Percentiles rank a stretch among this genome's conserved stretches.
These are phyloP conservation scores for Prunus yedoensis DNA, from an alignment of 331 rosid genomes.

Conservation along the genomic window DNA sequence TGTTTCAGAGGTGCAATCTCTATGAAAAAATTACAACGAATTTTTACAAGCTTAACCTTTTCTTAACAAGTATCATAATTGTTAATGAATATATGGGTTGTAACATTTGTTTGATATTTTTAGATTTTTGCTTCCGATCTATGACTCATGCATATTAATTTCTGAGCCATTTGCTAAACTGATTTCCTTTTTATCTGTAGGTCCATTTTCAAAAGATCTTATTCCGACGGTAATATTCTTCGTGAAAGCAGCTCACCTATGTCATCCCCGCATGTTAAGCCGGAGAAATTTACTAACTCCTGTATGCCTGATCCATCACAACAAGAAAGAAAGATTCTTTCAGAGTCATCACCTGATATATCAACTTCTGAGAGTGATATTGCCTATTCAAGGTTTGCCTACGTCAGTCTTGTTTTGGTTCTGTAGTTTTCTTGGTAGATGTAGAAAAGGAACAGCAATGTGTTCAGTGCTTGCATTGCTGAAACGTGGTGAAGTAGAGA, in stretches of 20 bases:
- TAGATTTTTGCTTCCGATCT: background rate
- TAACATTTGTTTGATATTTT: background rate
- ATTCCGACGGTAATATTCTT: conserved; percentile 87
- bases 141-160: background rate
- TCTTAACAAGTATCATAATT: background rate
- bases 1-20: background rate
- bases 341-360: conserved; percentile 86
- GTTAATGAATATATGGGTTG: background rate
- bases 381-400: conserved; percentile 72
- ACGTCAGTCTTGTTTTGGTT: background rate
- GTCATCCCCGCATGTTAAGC: conserved; percentile 50
- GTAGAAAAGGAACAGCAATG: background rate
- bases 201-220: conserved; percentile 66
- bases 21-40: background rate
- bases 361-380: conserved; percentile 68
- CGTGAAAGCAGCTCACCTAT: conserved; percentile 52
- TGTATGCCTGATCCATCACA: conserved; percentile 42
- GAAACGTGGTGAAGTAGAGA: background rate
- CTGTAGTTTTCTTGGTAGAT: conserved; percentile 1
- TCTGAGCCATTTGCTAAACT: conserved; percentile 21
- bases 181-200: conserved; percentile 36
- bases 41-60: background rate
- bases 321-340: conserved; percentile 50
- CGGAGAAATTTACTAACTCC: conserved; percentile 38
- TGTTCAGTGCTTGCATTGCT: background rate